A percentile compares a stretch with the other conserved stretches of the same genome.
Conservation (phyloP, 2,329 filamentous ascomycete genomes). For the Piedraia hortae region DNA sequence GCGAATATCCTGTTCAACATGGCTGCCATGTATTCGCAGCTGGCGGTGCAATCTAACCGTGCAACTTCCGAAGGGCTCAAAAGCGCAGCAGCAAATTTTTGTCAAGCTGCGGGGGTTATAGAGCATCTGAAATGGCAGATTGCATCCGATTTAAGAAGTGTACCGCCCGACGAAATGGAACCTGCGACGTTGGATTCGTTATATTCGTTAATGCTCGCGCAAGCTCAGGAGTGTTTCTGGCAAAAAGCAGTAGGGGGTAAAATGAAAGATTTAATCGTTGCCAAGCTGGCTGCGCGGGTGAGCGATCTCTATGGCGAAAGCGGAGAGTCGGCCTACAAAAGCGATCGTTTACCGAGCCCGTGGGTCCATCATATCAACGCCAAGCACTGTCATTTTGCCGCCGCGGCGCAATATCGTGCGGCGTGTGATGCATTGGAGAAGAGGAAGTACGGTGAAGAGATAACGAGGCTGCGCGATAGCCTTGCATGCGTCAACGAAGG, state of each 20-base stretch:
- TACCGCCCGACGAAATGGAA: conserved; percentile 90
- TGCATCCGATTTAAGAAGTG: conserved; percentile 55
- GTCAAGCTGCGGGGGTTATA: conserved; percentile 60
- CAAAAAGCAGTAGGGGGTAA: conserved; percentile 85
- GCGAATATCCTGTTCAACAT: conserved; percentile 87
- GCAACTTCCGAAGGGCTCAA: conserved; percentile 61
- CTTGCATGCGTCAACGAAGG: conserved; percentile 62
- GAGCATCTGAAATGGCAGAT: conserved; percentile 48
- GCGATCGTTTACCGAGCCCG: conserved; percentile 65
- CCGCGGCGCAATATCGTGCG: conserved; percentile 76
- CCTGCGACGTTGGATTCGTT: conserved; percentile 59
- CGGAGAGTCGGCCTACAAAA: conserved; percentile 64
- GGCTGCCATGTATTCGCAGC: conserved; percentile 73
- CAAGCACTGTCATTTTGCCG: conserved; percentile 92
- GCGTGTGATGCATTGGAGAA: conserved; percentile 83
- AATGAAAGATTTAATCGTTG: conserved; percentile 75
- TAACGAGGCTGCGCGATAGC: conserved; percentile 61
- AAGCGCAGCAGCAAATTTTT: conserved; percentile 70
- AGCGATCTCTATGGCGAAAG: conserved; percentile 73
- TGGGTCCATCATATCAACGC: conserved; percentile 97
- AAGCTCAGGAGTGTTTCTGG: conserved; percentile 96
- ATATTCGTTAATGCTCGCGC: conserved; percentile 59
- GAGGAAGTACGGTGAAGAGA: conserved; percentile 80
- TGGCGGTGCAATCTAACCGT: conserved; percentile 56
- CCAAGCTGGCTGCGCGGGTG: conserved; percentile 69